Percentiles rank a stretch among this genome's conserved stretches.
phyloP scores from a whole-genome alignment of 2,329 filamentous ascomycete species.

The Pezicula neosporulosa region DNA sequence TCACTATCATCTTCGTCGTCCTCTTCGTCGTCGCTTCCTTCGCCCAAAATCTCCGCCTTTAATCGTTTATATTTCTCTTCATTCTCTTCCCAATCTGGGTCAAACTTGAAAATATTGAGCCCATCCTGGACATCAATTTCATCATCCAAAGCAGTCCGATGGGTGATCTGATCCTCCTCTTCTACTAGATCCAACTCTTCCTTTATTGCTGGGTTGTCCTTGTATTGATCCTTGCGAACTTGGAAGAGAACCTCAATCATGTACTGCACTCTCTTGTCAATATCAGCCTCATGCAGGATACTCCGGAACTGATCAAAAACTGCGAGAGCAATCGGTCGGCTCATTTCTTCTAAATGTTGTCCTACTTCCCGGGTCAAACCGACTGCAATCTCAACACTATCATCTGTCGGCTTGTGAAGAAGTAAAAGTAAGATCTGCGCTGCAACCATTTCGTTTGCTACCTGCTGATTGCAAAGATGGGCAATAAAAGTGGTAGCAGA shows the following conservation, averaged over 20 bases:
- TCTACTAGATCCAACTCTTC: conserved; percentile 95
- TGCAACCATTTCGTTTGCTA: conserved; percentile 88
- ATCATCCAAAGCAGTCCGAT: conserved; percentile 77
- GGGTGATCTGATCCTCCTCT: conserved; percentile 97
- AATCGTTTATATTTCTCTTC: conserved; percentile 87
- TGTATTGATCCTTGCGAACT: conserved; percentile 93
- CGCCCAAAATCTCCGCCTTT: conserved; percentile 90
- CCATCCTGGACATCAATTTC: conserved; percentile 81
- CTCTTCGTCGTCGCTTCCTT: conserved; percentile 82
- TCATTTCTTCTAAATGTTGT: conserved; percentile 94
- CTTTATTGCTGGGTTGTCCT: conserved; percentile 85
- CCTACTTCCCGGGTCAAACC: conserved; percentile 90
- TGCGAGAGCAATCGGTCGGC: conserved; percentile 76
- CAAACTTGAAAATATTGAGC: conserved; percentile 94
- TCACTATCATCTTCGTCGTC: conserved; percentile 60
- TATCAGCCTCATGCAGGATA: conserved; percentile 93
- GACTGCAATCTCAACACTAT: conserved; percentile 96
- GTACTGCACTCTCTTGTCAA: conserved; percentile 98
- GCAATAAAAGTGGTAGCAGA: conserved; percentile 93
- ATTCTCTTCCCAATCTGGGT: conserved; percentile 84
- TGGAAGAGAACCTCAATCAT: conserved; percentile 99
- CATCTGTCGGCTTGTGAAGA: conserved; percentile 92
- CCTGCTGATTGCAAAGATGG: conserved; percentile 93
- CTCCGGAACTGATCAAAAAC: conserved; percentile 96
- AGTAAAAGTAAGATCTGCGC: conserved; percentile 91